Percentiles rank a stretch among this genome's conserved stretches.
phyloP scores from a whole-genome alignment of 305 asterid genomes.

The Fraxinus greggii region DNA sequence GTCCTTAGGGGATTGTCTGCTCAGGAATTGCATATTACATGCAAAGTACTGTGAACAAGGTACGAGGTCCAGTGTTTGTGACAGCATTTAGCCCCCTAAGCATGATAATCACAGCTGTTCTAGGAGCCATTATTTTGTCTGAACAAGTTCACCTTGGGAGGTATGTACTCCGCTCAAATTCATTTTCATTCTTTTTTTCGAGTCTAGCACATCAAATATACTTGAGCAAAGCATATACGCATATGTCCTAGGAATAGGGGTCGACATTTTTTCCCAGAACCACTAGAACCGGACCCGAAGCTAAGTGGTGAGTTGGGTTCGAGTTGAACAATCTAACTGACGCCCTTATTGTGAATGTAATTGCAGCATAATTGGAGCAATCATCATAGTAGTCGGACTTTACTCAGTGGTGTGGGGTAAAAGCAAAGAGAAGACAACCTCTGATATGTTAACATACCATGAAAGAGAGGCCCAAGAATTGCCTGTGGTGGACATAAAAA shows the following conservation, averaged over 20 bases:
- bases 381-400: constrained; percentile 68
- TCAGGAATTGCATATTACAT: constrained; percentile 86
- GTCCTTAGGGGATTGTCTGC: constrained; percentile 71
- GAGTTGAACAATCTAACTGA: not conserved
- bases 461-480: constrained; percentile 28
- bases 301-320: not conserved
- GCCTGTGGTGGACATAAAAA: constrained; percentile 22
- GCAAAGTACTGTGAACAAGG: constrained; percentile 70
- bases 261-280: not conserved
- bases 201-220: too few relatives aligned
- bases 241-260: not conserved
- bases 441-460: constrained; percentile 23
- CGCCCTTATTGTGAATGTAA: not conserved
- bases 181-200: too few relatives aligned
- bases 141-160: constrained; percentile 90
- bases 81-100: constrained; percentile 84
- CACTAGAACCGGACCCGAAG: not conserved
- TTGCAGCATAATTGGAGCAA: constrained; percentile 76
- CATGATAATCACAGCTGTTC: constrained; percentile 76
- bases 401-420: constrained; percentile 92
- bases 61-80: constrained; percentile 81
- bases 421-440: constrained; percentile 50
- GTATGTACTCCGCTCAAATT: constrained; percentile 26
- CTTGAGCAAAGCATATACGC: too few relatives aligned
- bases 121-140: constrained; percentile 68